Conservation (phyloP, 192 early-diverging fungal species). For the Haplosporangium gracile region DNA sequence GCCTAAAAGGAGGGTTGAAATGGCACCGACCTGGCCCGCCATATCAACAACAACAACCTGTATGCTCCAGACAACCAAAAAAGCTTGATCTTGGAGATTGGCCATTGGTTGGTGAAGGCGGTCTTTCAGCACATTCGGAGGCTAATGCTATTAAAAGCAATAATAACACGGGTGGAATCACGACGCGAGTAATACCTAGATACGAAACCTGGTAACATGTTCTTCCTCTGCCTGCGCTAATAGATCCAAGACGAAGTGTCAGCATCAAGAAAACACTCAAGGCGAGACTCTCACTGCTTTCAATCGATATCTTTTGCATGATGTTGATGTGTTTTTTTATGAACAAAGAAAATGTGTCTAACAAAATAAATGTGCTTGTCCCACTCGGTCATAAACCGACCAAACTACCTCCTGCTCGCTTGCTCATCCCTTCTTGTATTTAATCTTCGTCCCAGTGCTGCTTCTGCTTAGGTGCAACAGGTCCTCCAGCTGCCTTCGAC, state of each 20-base stretch:
- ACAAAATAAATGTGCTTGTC: neutral
- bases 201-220: too few relatives aligned
- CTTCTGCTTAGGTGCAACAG: slow-evolving; percentile 89
- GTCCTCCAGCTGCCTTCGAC: slow-evolving; percentile 97
- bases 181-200: too few relatives aligned
- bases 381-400: neutral
- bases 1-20: too few relatives aligned
- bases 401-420: neutral
- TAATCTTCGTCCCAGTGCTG: slow-evolving; percentile 89
- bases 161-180: too few relatives aligned
- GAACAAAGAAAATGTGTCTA: slow-evolving; percentile 1
- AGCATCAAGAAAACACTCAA: neutral
- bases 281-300: neutral
- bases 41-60: too few relatives aligned
- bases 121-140: too few relatives aligned
- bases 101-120: too few relatives aligned
- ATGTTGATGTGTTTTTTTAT: slow-evolving; percentile 1
- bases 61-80: too few relatives aligned
- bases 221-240: too few relatives aligned
- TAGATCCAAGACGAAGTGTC: neutral
- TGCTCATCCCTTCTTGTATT: neutral
- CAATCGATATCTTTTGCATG: neutral
- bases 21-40: too few relatives aligned
- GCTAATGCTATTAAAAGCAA: too few relatives aligned
- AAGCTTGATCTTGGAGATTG: too few relatives aligned